Evolutionary conservation across 257 asterid genomes (phyloP).

Genomic region (Jasminum sambac): DNA sequence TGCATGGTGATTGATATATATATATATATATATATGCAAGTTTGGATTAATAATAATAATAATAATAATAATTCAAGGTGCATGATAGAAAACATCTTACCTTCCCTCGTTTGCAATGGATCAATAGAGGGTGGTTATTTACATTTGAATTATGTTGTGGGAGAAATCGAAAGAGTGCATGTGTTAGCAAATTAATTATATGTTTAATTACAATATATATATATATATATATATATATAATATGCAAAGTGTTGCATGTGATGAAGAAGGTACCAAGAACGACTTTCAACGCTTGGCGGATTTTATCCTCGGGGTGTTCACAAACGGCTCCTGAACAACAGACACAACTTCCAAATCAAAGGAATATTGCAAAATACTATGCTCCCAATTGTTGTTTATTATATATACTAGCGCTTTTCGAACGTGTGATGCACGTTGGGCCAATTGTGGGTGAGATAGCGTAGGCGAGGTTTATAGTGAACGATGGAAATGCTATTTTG

Average conservation of each 20-base stretch:
- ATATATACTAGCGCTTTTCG: no score
- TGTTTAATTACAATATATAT: no score
- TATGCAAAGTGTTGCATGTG: not conserved
- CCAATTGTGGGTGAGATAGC: no score
- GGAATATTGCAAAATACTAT: not conserved
- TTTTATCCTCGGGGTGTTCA: conserved; percentile 73
- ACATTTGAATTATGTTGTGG: conserved; percentile 50
- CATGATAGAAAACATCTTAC: conserved; percentile 27
- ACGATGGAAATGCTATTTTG: no score
- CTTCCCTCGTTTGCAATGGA: conserved; percentile 93
- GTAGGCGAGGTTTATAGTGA: no score
- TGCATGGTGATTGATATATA: no score
- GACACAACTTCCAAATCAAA: conserved; percentile 11
- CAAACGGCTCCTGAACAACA: conserved; percentile 73
- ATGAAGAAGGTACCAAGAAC: conserved; percentile 43
- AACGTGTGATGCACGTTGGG: no score
- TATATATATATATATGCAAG: no score
- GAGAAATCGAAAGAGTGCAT: not conserved
- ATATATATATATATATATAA: no score
- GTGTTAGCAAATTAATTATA: not conserved
- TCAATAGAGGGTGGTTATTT: conserved; percentile 70
- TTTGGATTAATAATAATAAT: no score
- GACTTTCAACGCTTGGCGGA: conserved; percentile 71
- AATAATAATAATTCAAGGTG: not conserved
- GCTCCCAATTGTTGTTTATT: no score